Conservation (phyloP, 2,329 filamentous ascomycete genomes). For the Stachybotrys echinatus region DNA sequence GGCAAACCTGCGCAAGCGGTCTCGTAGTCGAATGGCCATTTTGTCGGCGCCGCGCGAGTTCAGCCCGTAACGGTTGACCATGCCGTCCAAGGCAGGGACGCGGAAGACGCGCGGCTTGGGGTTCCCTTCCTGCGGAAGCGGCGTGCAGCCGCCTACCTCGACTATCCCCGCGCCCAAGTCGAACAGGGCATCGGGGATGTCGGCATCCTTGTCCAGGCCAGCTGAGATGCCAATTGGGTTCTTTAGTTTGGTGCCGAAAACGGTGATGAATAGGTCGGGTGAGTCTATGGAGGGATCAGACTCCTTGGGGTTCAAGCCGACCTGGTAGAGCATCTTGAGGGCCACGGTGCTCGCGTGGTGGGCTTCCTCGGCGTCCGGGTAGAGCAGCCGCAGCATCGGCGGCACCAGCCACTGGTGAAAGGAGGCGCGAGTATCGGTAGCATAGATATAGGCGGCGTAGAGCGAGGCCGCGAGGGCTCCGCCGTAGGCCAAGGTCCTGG, state of each 20-base stretch:
- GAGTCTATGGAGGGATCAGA: slow-evolving; percentile 43
- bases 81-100: slow-evolving; percentile 72
- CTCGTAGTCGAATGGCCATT: slow-evolving; percentile 72
- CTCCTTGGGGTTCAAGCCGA: slow-evolving; percentile 78
- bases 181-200: slow-evolving; percentile 80
- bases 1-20: slow-evolving; percentile 74
- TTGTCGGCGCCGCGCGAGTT: slow-evolving; percentile 88
- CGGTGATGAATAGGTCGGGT: slow-evolving; percentile 32
- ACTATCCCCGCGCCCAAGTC: slow-evolving; percentile 81
- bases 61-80: slow-evolving; percentile 94
- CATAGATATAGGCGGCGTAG: slow-evolving; percentile 57
- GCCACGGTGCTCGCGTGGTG: slow-evolving; percentile 72
- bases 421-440: slow-evolving; percentile 70
- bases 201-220: slow-evolving; percentile 89
- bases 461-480: slow-evolving; percentile 34
- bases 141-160: slow-evolving; percentile 88
- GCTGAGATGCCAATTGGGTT: slow-evolving; percentile 96
- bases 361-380: slow-evolving; percentile 82
- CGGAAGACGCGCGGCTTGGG: slow-evolving; percentile 84
- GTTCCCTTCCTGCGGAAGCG: slow-evolving; percentile 83
- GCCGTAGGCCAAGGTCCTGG: slow-evolving; percentile 33
- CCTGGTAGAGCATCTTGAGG: slow-evolving; percentile 66
- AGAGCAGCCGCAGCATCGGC: slow-evolving; percentile 58
- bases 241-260: slow-evolving; percentile 71
- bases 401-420: slow-evolving; percentile 64